Base-by-base conservation (phyloP, 345 rosid species). In the Cochlearia excelsa region DNA sequence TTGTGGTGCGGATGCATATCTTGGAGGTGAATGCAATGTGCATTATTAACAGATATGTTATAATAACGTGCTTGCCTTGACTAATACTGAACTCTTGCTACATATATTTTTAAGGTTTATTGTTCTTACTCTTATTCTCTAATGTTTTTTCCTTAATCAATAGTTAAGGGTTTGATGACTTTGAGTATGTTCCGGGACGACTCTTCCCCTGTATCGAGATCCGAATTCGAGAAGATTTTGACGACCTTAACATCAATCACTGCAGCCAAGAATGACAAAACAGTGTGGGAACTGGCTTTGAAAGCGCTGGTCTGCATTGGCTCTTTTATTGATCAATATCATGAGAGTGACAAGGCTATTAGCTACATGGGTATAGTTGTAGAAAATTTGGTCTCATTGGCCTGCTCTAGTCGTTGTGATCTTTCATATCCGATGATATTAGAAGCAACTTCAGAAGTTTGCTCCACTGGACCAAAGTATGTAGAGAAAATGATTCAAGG, bases 151-250 rank as follows among this genome's bases (percentile, higher is more conserved):
- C 46, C 5, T 58, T 63, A 43, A 63, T 65, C n/a, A 76, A 74
- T 83, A 92, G 98, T 86, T 63, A 89, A 82, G 75, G 97, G 97
- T 42, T 74, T 92, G 80, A 80, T 82, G 81, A 78, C 70, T 59
- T 73, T 92, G 76, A 82, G 85, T 63, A 81, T 77, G 66, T 78
- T 82, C 58, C 59, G 77, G 56, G 94, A 82, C 43, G 77, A 71
- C 63, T 74, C 64, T 69, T 70, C 72, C 44, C 71, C 79, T 42
- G 53, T 86, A 44, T 64, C 88, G 16, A 79, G 73, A 70, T 68
- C 72, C 30, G 77, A 77, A 50, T 92, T 84, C 66, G 89, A 86
- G 65, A 73, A 68, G 61, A 85, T 89, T 73, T 69, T 92, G 78
- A 44, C 57, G 69, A 75, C 77, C 41, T 67, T 84, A 43, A 63